Evolutionary conservation across 352 stramenopile species (phyloP), one percentile per base, ranked within the genome.

Genomic region (Phytophthora colocasiae): DNA sequence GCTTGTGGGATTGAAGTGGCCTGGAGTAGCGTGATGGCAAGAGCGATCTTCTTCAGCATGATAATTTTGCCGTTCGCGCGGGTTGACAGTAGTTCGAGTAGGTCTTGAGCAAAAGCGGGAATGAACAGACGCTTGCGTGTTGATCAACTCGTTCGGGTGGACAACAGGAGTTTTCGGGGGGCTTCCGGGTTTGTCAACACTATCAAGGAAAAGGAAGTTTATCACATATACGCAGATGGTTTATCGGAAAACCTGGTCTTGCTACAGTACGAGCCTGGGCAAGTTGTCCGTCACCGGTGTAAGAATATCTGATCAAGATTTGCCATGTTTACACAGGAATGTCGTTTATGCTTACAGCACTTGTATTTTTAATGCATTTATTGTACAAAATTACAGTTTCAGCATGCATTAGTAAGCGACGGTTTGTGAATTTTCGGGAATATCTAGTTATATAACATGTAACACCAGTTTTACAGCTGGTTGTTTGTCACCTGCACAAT

Each of bases 21-120:
- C 34, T 75, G 69, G 47, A 69, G 45, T 12, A 66, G 11, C 41
- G 60, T 11, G 26, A 44, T 54, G 44, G 27, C 58, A 40, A 73
- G 55, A 47, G 43, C 27, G 44, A 60, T 40, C 15, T 62, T 48
- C 43, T 72, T 62, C 36, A 77, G n/a, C 63, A 73, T 77, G 26
- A 14, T 56, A 17, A 39, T 31, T 26, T 38, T 56, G n/a, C 19
- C 50, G 24, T 48, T 58, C 19, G 39, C 19, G 8, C 29, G 6
- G 47, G 9, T 17, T 9, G 17, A 26, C 4, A 36, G 31, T 36
- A 2, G 31, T 36, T 36, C 8, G 32, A 11, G 19, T 5, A 27
- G 11, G 27, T 54, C 31, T 48, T 58, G 26, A 44, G 56, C 7
- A 34, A 66, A 71, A 71, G 44, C 22, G 59, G 44, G 22, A 71